Base-by-base conservation (phyloP, 2,329 filamentous ascomycete genomes). In the Cytospora schulzeri region DNA sequence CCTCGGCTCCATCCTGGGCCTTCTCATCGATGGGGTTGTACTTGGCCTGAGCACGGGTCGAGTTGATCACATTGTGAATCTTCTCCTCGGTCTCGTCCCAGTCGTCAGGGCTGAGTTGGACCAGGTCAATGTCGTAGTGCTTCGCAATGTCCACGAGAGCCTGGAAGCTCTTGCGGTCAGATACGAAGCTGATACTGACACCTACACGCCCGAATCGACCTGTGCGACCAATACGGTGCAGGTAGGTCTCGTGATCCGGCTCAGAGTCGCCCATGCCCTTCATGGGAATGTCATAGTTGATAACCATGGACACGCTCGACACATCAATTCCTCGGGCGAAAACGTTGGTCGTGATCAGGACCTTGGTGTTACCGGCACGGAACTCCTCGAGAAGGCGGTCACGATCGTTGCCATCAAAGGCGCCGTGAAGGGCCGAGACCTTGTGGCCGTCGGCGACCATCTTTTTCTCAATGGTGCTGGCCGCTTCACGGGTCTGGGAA, bases 321-420 rank as follows among this genome's bases (percentile, higher is more conserved):
- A 88, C 86, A 73, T 99, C 95, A 72, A 99, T 98, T 75, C 95
- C 95, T 74, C 95, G 93, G 11, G 95, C 91, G 65, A 99, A 85
- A 45, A 99, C 93, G 73, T 99, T 99, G 70, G 95, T 99, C 1
- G 95, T 96, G 73, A 99, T 97, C 67, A 99, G 88, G 11, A 99
- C 95, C 81, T 99, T 99, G 73, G 92, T 92, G 65, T 89, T 85
- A 48, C 94, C 94, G 53, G 80, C 85, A 65, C 95, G 89, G 85
- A 99, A 99, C 64, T 91, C 86, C 73, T 94, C 88, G 67, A 99
- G 89, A 67, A 98, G 86, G 1, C 84, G 79, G 72, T 99, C 95
- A 78, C 95, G 91, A 72, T 93, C 89, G 38, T 79, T 79, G 29
- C 93, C 93, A 68, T 98, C 93, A 67, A 94, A 89, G 48, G 90